Evolutionary conservation across 495 filamentous ascomycete genomes (phyloP), one percentile per base, ranked within the genome.

Genomic region (Neurospora sp.): DNA sequence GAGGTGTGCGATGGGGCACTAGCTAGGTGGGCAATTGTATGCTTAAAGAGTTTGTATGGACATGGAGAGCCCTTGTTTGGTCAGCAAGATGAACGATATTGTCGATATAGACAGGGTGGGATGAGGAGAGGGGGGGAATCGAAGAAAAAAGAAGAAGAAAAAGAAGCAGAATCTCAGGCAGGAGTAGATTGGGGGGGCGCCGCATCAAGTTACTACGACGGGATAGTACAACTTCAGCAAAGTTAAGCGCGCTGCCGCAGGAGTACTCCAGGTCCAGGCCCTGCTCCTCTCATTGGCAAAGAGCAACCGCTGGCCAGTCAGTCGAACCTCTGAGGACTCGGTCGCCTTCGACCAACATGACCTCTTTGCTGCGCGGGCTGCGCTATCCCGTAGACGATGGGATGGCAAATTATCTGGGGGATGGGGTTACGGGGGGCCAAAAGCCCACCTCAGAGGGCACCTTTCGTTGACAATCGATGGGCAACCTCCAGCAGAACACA

Each of bases 231-330:
- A 62, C 54, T 62, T 62, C 2, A 31, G 27, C 54, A 62, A 59
- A 71, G 18, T 41, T 71, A 71, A 71, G 70, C 70, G 70, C 70
- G 70, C 70, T 71, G 70, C 39, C 27, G 70, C 39, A 31, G 39
- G 20, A 46, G 31, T 62, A 35, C 54, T 62, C 54, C 54, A 62
- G 27, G 27, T 62, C 27, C 14, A 35, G 54, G 54, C 27, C 20
- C 54, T 62, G 54, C 54, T 62, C 54, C 54, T 62, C 54, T 62
- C 54, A 35, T 62, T 62, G 54, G 54, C 54, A 62, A 62, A 62
- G 35, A 35, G 12, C 54, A 62, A 35, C 54, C 54, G 54, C 54
- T 62, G 54, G 54, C 23, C 54, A 62, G 54, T 62, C 54, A 62
- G 23, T 62, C 54, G 27, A 62, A 62, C 27, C 54, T 62, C 54